phyloP scores from a whole-genome alignment of 1,284 basidiomycete genomes.

The Dichomitus squalens region DNA sequence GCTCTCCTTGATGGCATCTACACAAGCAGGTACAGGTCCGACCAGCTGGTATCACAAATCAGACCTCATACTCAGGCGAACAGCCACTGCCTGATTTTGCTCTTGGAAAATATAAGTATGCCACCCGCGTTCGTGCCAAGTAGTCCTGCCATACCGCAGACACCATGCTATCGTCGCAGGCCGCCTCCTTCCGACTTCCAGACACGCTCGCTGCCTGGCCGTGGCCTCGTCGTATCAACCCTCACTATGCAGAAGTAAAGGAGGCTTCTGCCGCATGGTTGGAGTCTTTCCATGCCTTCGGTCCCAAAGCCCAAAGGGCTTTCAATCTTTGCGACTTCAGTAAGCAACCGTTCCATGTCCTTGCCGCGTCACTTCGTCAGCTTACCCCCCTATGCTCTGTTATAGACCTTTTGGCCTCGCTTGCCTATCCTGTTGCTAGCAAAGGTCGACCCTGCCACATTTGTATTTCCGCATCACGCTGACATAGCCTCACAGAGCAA shows the following conservation, averaged over 20 bases:
- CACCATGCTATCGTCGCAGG: too few species aligned
- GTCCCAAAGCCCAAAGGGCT: slow-evolving; percentile 17
- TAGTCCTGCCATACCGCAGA: too few species aligned
- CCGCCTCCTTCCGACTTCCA: slow-evolving; percentile 1
- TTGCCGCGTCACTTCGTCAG: not conserved
- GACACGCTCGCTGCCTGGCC: slow-evolving; percentile 3
- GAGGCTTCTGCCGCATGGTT: not conserved
- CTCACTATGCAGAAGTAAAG: not conserved
- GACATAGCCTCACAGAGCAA: not conserved
- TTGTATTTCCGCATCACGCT: not conserved
- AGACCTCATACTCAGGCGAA: too few species aligned
- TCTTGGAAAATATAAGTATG: too few species aligned
- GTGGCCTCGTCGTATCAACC: not conserved
- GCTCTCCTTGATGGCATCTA: too few species aligned
- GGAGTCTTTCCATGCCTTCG: slow-evolving; percentile 16
- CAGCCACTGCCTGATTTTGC: too few species aligned
- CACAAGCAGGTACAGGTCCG: too few species aligned
- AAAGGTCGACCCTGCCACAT: slow-evolving; percentile 4
- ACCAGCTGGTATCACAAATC: too few species aligned
- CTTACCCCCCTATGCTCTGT: too few species aligned
- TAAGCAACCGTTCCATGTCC: slow-evolving; percentile 5
- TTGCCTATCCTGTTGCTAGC: slow-evolving; percentile 13
- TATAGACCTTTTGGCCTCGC: slow-evolving; percentile 23
- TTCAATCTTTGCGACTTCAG: slow-evolving; percentile 30
- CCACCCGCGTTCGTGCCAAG: too few species aligned